Evolutionary conservation across 495 filamentous ascomycete species (phyloP), one percentile per base, ranked within the genome.

Genomic region (Achaetomiella virescens): DNA sequence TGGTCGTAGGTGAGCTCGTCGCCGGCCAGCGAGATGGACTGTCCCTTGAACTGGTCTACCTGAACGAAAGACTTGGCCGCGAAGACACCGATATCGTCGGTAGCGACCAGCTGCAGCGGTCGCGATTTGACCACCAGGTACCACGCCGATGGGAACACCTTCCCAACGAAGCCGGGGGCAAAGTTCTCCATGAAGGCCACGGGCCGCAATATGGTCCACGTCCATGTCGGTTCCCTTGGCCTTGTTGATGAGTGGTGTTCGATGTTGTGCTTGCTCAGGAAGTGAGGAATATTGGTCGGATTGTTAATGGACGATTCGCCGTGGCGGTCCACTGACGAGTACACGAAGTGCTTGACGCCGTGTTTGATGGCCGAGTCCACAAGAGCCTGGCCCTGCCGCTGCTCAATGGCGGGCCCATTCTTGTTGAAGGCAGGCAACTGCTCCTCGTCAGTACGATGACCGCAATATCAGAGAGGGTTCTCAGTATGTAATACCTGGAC

Each of bases 281-380:
- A 87, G 58, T 86, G 83, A 24, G 81, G 82, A 44, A 86, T 67
- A 15, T 72, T 55, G 2, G 84, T 86, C 6, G 78, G 74, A 51
- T 77, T 80, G 17, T 69, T 45, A 40, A 71, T 66, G 33, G 76
- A 81, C 7, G 63, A 64, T n/a, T 74, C 66, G 20, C 81, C 82
- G 25, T 78, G 78, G 3, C 84, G 81, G 55, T 86, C 84, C 9
- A 85, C 81, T n/a, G 78, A 81, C 11, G 70, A 72, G 65, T 85
- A 86, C 6, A 86, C 76, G 55, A 86, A 82, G 61, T 75, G 69
- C 52, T 75, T 74, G 49, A 85, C 81, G 20, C 74, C 70, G n/a
- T 79, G 60, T 45, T 75, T 73, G 43, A 85, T 36, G 3, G 78
- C 66, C 6, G 69, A 76, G 38, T 86, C 81, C 46, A 86, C 61